These are phyloP conservation scores for Cercophora samala DNA, from an alignment of 495 filamentous ascomycete species.

Conservation along the genomic window DNA sequence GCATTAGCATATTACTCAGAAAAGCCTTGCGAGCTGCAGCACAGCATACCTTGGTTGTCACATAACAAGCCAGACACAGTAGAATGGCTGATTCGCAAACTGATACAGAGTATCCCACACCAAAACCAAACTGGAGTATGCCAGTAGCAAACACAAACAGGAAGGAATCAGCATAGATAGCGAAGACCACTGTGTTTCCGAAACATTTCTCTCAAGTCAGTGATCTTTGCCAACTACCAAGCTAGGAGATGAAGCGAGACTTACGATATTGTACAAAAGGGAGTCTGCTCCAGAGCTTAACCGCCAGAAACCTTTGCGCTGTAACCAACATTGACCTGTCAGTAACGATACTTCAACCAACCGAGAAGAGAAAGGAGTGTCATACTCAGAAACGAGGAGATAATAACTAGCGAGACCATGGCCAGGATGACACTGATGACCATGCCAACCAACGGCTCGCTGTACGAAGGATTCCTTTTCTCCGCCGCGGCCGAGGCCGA, in stretches of 20 bases:
- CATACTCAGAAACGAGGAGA: conserved; percentile 49
- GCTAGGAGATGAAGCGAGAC: conserved; percentile 15
- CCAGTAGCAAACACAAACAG: conserved; percentile 49
- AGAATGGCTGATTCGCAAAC: conserved; percentile 50
- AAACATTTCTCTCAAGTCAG: background rate
- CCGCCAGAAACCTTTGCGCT: conserved; percentile 39
- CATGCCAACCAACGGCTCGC: conserved; percentile 36
- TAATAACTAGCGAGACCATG: conserved; percentile 39
- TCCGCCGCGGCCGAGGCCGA: background rate
- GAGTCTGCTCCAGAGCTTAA: conserved; percentile 44
- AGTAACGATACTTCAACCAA: conserved; percentile 3
- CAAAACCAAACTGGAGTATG: conserved; percentile 49
- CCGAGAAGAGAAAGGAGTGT: background rate
- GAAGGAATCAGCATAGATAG: conserved; percentile 51
- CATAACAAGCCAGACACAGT: conserved; percentile 50
- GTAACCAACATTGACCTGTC: background rate
- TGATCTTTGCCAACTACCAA: too few species aligned
- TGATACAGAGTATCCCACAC: conserved; percentile 39
- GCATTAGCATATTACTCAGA: conserved; percentile 8
- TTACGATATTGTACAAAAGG: conserved; percentile 47
- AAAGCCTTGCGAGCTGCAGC: background rate
- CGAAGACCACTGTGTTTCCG: conserved; percentile 42
- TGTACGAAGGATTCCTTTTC: conserved; percentile 1
- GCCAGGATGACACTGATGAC: conserved; percentile 43
- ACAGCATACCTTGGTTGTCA: conserved; percentile 49